phyloP scores from a whole-genome alignment of 805 yeast species.

The Clavispora carvajalis region DNA sequence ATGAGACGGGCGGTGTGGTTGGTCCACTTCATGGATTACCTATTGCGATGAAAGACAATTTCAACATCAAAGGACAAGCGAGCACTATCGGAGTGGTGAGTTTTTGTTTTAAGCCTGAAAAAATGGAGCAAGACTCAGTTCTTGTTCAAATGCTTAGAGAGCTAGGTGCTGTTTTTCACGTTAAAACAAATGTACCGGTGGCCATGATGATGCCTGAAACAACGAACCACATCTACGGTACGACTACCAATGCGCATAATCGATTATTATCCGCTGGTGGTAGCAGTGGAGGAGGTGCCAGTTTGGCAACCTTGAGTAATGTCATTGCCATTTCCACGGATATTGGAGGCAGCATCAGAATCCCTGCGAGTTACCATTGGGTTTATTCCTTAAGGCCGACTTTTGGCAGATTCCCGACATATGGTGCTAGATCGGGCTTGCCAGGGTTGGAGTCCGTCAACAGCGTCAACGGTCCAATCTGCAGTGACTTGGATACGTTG shows the following conservation, averaged over 20 bases:
- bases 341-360: constrained; percentile 48
- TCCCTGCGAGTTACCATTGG: constrained; percentile 41
- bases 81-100: constrained; percentile 47
- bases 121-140: constrained; percentile 28
- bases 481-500: constrained; percentile 33
- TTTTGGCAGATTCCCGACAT: constrained; percentile 39
- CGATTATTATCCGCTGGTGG: constrained; percentile 45
- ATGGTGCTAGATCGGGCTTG: constrained; percentile 25
- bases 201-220: constrained; percentile 49
- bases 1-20: constrained; percentile 10
- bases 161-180: constrained; percentile 50
- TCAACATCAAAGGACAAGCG: constrained; percentile 43
- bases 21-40: constrained; percentile 32
- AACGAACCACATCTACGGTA: constrained; percentile 40
- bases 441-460: constrained; percentile 35
- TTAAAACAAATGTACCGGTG: constrained; percentile 50
- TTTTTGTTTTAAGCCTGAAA: constrained; percentile 33
- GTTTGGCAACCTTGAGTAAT: constrained; percentile 43
- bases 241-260: constrained; percentile 43
- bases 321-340: constrained; percentile 52
- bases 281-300: constrained; percentile 52
- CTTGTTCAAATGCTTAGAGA: constrained; percentile 37
- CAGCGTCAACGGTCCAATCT: constrained; percentile 46
- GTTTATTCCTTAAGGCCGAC: constrained; percentile 42
- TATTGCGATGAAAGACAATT: constrained; percentile 37